Conservation (phyloP, 2,329 filamentous ascomycete species). For the Pseudogymnoascus sp. region DNA sequence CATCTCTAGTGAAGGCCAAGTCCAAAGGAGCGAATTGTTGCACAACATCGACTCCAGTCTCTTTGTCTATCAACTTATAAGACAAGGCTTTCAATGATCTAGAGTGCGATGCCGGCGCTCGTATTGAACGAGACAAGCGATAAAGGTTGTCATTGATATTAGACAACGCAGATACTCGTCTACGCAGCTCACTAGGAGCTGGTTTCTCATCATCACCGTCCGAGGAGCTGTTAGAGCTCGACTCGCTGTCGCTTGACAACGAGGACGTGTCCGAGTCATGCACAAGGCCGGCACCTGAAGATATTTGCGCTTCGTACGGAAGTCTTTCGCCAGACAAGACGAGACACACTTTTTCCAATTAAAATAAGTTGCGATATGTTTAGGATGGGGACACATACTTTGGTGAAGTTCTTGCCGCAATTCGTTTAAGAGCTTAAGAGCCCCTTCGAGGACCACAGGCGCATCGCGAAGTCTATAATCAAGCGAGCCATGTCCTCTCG, state of each 20-base stretch:
- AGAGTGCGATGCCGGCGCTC: not conserved
- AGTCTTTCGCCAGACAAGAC: conserved; percentile 2
- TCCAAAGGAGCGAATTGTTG: not conserved
- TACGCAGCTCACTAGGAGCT: conserved; percentile 1
- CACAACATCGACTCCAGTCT: not conserved
- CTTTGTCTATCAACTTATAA: not conserved
- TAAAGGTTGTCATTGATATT: conserved; percentile 7
- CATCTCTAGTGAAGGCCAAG: not conserved
- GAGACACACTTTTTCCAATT: not conserved
- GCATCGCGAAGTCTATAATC: conserved; percentile 11
- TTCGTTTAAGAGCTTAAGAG: conserved; percentile 1
- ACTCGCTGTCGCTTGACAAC: conserved; percentile 3
- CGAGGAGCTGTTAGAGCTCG: not conserved
- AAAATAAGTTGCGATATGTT: not conserved
- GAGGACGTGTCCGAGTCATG: not conserved
- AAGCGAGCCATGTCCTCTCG: conserved; percentile 11
- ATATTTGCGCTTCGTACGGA: not conserved
- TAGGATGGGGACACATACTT: not conserved
- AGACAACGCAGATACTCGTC: not conserved
- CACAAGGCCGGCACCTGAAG: not conserved
- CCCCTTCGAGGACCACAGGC: not conserved
- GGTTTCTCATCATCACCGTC: not conserved
- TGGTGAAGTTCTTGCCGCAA: conserved; percentile 3
- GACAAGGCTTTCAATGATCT: not conserved
- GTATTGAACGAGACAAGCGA: conserved; percentile 4